phyloP scores from a whole-genome alignment of 208 protist species.

The Leishmania guyanensis region DNA sequence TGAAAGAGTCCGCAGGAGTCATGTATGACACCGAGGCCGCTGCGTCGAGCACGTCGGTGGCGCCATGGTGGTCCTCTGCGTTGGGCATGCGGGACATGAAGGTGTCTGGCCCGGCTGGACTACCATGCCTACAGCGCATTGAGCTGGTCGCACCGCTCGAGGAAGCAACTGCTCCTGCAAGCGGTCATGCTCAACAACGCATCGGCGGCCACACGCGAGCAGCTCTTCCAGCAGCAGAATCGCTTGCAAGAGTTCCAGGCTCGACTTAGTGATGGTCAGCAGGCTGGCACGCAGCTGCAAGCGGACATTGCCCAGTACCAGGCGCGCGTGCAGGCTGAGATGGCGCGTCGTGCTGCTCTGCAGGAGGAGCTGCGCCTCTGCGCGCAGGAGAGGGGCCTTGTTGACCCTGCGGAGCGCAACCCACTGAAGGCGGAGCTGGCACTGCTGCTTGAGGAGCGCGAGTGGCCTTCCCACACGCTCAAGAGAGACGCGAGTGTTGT shows the following conservation, averaged over 20 bases:
- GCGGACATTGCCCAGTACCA: slow-evolving; percentile 39
- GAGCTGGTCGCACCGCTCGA: slow-evolving; percentile 47
- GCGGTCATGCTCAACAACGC: slow-evolving; percentile 53
- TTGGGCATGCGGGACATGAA: slow-evolving; percentile 76
- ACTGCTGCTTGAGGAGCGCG: slow-evolving; percentile 49
- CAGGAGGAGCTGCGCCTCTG: slow-evolving; percentile 47
- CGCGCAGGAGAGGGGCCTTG: slow-evolving; percentile 25
- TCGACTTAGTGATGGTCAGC: slow-evolving; percentile 23
- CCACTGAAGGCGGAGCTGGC: slow-evolving; percentile 49
- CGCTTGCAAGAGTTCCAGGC: slow-evolving; percentile 49
- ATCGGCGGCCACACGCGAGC: slow-evolving; percentile 38
- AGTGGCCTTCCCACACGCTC: slow-evolving; percentile 38
- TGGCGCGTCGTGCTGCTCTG: slow-evolving; percentile 30
- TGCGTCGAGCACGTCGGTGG: slow-evolving; percentile 27
- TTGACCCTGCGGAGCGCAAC: slow-evolving; percentile 32
- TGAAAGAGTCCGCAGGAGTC: slow-evolving; percentile 22
- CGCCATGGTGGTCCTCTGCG: slow-evolving; percentile 78
- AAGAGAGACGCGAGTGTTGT: slow-evolving; percentile 47
- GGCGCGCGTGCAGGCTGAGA: slow-evolving; percentile 31
- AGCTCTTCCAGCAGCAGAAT: slow-evolving; percentile 61
- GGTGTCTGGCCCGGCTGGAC: slow-evolving; percentile 54
- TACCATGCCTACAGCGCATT: slow-evolving; percentile 65
- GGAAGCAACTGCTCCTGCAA: slow-evolving; percentile 69
- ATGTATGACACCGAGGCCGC: slow-evolving; percentile 27
- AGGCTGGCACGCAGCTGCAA: slow-evolving; percentile 34